A percentile compares a stretch with the other conserved stretches of the same genome.
Evolutionary conservation across 2,329 filamentous ascomycete species (phyloP).

Genomic region (Akanthomyces dipterigenus): DNA sequence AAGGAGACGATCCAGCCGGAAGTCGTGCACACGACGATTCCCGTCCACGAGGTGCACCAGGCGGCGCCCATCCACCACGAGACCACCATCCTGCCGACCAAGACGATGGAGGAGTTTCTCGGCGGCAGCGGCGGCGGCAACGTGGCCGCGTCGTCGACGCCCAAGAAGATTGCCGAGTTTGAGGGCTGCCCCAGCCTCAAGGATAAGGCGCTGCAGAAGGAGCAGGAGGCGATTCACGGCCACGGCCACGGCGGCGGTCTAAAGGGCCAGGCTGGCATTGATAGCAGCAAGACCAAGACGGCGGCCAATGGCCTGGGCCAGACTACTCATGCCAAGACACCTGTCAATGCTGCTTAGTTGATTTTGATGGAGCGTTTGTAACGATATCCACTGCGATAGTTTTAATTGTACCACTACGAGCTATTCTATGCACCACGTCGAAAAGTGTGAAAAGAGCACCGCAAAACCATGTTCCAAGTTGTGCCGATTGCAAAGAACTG

Average conservation of each 20-base stretch:
- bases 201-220: constrained; percentile 7
- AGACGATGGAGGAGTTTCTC: constrained; percentile 58
- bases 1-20: constrained; percentile 62
- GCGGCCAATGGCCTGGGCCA: background rate
- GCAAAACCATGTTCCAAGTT: too few species aligned
- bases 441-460: background rate
- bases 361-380: background rate
- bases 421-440: background rate
- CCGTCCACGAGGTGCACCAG: constrained; percentile 66
- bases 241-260: background rate
- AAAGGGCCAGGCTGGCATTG: too few species aligned
- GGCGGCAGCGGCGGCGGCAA: constrained; percentile 34
- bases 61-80: constrained; percentile 59
- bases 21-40: constrained; percentile 64
- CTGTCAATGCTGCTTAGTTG: background rate
- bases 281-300: background rate
- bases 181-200: constrained; percentile 49
- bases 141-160: constrained; percentile 44
- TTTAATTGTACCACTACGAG: background rate
- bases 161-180: constrained; percentile 50
- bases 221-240: constrained; percentile 4
- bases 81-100: constrained; percentile 55
- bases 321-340: background rate
- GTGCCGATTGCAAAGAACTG: too few species aligned
- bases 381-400: background rate